These are phyloP conservation scores for Citeromyces matritensis DNA, from an alignment of 805 yeast genomes.

Conservation along the genomic window DNA sequence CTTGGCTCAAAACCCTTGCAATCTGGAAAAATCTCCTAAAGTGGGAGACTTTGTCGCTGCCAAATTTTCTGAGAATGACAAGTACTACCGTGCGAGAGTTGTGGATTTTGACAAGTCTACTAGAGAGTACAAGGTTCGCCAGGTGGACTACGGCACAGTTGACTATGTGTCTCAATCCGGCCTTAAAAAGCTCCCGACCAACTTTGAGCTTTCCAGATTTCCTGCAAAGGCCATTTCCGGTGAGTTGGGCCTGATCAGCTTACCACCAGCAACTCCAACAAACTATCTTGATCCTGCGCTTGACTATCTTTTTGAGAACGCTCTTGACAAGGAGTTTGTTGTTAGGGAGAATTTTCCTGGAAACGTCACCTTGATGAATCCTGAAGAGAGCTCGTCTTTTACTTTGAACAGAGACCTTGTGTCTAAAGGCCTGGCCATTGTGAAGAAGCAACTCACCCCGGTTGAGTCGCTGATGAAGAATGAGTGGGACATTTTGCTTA, in stretches of 20 bases:
- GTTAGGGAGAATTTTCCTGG: constrained; percentile 29
- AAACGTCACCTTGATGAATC: constrained; percentile 38
- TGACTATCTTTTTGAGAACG: constrained; percentile 34
- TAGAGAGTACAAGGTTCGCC: constrained; percentile 31
- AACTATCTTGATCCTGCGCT: constrained; percentile 42
- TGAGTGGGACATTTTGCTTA: constrained; percentile 22
- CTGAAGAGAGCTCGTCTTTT: constrained; percentile 34
- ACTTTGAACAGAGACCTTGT: constrained; percentile 48
- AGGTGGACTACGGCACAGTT: constrained; percentile 46
- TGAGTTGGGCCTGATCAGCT: constrained; percentile 31
- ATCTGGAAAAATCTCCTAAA: constrained; percentile 25
- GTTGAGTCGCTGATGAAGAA: constrained; percentile 19
- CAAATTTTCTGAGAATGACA: constrained; percentile 32
- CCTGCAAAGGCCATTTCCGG: constrained; percentile 45
- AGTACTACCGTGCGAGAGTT: constrained; percentile 45
- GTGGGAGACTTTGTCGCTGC: constrained; percentile 41
- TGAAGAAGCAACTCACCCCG: constrained; percentile 18
- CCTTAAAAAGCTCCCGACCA: constrained; percentile 36
- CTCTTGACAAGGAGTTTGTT: constrained; percentile 36
- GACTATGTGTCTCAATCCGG: constrained; percentile 27
- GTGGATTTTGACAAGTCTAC: constrained; percentile 25
- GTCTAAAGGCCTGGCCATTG: constrained; percentile 44
- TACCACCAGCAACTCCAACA: constrained; percentile 41
- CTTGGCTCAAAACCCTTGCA: constrained; percentile 20
- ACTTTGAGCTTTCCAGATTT: constrained; percentile 20